A percentile compares a stretch with the other conserved stretches of the same genome.
phyloP scores from a whole-genome alignment of 176 grass and related monocot genomes.

The Musa itinerans region DNA sequence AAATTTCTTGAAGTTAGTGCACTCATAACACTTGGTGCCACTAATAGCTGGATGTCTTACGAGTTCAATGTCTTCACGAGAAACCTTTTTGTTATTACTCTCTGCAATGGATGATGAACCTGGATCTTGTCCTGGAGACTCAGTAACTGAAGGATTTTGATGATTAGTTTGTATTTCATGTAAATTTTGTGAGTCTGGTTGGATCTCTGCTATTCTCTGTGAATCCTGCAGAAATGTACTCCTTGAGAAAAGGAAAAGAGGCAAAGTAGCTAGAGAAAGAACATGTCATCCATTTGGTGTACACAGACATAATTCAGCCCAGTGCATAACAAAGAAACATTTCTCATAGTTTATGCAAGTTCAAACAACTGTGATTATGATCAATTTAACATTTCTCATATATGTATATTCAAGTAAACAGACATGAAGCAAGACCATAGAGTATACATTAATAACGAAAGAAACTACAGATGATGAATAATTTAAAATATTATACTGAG shows the following conservation, averaged over 20 bases:
- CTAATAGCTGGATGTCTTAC: slow-evolving; percentile 28
- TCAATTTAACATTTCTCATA: neutral
- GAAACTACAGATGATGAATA: neutral
- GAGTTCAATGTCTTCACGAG: slow-evolving; percentile 97
- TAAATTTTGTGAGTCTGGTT: slow-evolving; percentile 39
- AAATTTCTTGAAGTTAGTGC: too few species aligned
- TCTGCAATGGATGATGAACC: slow-evolving; percentile 48
- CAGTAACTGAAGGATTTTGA: slow-evolving; percentile 36
- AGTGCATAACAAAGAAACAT: neutral
- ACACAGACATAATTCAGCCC: neutral
- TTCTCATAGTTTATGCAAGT: too few species aligned
- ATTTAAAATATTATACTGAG: too few species aligned
- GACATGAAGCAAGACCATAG: neutral
- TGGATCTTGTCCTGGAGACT: slow-evolving; percentile 53
- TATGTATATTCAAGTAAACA: neutral
- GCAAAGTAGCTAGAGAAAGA: too few species aligned
- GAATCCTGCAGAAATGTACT: slow-evolving; percentile 43
- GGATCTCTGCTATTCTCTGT: slow-evolving; percentile 46
- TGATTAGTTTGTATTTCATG: slow-evolving; percentile 61
- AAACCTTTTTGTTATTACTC: slow-evolving; percentile 84
- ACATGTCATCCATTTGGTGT: too few species aligned
- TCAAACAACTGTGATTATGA: neutral
- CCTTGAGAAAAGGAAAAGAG: too few species aligned
- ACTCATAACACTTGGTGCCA: too few species aligned
- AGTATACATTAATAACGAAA: neutral